Evolutionary conservation across 177 flowering plant species (phyloP).

Genomic region (Vitis hybrid): DNA sequence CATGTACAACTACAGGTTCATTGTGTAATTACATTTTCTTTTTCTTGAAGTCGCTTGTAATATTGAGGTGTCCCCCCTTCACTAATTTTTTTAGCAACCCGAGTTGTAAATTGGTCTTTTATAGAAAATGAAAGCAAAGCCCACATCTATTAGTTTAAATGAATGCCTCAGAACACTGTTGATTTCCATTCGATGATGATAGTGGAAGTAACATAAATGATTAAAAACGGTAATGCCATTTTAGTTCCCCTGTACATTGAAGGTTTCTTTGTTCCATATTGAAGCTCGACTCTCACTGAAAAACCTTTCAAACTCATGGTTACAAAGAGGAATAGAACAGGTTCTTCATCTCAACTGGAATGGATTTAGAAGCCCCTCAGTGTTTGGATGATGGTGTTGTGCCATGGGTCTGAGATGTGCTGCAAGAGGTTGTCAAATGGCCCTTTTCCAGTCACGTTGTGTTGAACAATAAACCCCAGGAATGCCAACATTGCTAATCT

Average conservation of each 20-base stretch:
- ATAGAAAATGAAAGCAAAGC: too few species aligned
- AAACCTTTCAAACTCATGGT: slow-evolving; percentile 11
- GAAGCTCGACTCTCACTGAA: slow-evolving; percentile 18
- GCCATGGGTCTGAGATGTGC: slow-evolving; percentile 98
- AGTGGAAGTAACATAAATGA: slow-evolving; percentile 6
- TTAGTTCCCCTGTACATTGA: slow-evolving; percentile 38
- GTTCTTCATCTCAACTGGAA: background rate
- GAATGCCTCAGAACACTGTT: too few species aligned
- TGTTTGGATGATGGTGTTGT: slow-evolving; percentile 95
- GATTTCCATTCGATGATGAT: background rate
- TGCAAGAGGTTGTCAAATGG: slow-evolving; percentile 93
- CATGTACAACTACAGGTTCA: background rate
- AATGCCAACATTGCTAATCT: slow-evolving; percentile 98
- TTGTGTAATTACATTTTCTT: background rate
- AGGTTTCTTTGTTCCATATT: slow-evolving; percentile 26
- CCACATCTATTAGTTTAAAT: too few species aligned
- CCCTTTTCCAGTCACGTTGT: slow-evolving; percentile 91
- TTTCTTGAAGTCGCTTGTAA: background rate
- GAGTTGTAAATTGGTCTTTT: too few species aligned
- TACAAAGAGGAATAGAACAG: slow-evolving; percentile 19
- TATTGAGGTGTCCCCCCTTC: background rate
- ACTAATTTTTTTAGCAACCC: background rate
- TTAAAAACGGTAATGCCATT: slow-evolving; percentile 11
- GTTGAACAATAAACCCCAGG: slow-evolving; percentile 84
- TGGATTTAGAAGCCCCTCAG: slow-evolving; percentile 29